Base-by-base conservation (phyloP, 2,329 filamentous ascomycete species). In the Aspergillus fijiensis region DNA sequence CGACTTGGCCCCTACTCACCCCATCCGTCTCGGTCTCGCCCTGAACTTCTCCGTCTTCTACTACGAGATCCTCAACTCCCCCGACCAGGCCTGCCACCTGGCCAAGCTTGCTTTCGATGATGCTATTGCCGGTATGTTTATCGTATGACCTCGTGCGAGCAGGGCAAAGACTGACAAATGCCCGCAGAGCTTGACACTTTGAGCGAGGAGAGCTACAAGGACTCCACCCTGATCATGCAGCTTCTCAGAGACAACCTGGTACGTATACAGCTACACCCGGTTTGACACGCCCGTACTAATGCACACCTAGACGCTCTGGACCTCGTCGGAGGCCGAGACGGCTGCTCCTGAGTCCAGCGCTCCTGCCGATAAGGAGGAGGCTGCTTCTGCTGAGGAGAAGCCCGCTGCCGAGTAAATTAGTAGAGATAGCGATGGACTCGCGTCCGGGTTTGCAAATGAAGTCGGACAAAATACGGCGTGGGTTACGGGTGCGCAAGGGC, bases 41-140 rank as follows among this genome's bases (percentile, higher is more conserved):
- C 86, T 96, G 69, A 96, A 96, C 89, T 96, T 96, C 86, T 96
- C 93, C 68, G 93, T 97, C 75, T 98, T 97, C 87, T 98, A 98
- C 89, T 99, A 99, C 81, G 91, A 99, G 88, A 99, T 98, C 79
- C 86, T 98, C 75, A 99, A 98, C 86, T 92, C 94, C 49, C 94
- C 94, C 67, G 95, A 98, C 80, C 94, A 96, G 84, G 94, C 93
- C 77, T 97, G 94, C 89, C 93, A 96, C 80, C 88, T 97, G 70
- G 94, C 92, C 80, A 96, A 96, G 87, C 91, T 94, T 80, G 91
- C 91, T 61, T 96, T 96, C 76, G 92, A 96, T 75, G 94, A 98
- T 81, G 94, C 94, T 69, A 97, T 97, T 86, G 93, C 93, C 73
- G 86, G 85, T 87, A 78, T 67, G 82, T 82, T 48, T 55, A 11